Evolutionary conservation across 2,329 filamentous ascomycete genomes (phyloP).

Genomic region (Fusarium foetens): DNA sequence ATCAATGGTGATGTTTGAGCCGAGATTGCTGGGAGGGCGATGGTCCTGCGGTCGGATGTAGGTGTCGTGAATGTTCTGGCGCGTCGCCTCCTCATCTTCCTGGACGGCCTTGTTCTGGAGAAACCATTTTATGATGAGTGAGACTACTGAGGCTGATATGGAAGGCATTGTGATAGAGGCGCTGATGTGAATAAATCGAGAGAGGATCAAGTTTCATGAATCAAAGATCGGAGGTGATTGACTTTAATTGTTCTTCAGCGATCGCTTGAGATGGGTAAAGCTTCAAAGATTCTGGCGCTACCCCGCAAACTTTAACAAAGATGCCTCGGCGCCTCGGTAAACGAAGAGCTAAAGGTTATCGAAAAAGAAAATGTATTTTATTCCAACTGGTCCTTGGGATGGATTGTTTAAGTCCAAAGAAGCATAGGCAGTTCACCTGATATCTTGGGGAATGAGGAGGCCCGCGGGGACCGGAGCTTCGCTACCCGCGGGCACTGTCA

Average conservation of each 20-base stretch:
- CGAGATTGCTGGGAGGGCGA: not conserved
- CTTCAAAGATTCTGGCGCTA: not conserved
- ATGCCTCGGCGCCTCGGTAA: not conserved
- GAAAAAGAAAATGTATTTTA: fast-evolving
- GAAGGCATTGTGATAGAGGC: not conserved
- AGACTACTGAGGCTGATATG: not conserved
- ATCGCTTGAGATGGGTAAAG: fast-evolving
- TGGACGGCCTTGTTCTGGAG: not conserved
- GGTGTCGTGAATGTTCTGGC: not conserved
- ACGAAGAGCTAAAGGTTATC: too few relatives aligned
- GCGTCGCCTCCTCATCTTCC: not conserved
- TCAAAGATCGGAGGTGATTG: not conserved
- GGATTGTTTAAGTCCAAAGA: not conserved
- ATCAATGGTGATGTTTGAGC: not conserved
- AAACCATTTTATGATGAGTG: not conserved
- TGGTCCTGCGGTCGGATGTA: not conserved
- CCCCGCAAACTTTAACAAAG: not conserved
- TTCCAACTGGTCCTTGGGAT: not conserved
- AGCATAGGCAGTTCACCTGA: not conserved
- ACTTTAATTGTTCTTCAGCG: not conserved
- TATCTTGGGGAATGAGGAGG: not conserved
- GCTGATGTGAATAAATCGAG: fast-evolving
- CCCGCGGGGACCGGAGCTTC: not conserved
- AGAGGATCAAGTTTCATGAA: fast-evolving
- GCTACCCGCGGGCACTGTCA: not conserved